A percentile compares a stretch with the other conserved stretches of the same genome.
Evolutionary conservation across 129 eudicot genomes (phyloP).

Genomic region (Arctium minus): DNA sequence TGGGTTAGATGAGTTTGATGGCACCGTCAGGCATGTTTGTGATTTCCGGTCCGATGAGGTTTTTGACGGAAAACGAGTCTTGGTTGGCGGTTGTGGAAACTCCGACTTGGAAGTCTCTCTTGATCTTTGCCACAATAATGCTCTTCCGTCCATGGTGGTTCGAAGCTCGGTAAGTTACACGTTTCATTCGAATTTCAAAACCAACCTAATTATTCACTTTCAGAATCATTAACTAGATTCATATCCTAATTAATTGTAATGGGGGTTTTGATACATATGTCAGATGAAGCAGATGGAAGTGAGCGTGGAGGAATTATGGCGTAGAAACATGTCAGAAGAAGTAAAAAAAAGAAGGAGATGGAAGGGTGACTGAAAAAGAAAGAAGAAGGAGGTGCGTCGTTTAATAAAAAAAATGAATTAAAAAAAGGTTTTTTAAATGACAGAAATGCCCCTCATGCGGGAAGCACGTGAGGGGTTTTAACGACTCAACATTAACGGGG

Average conservation of each 20-base stretch:
- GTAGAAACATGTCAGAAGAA: too few relatives aligned
- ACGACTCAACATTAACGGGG: too few relatives aligned
- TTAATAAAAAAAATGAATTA: too few relatives aligned
- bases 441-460: too few relatives aligned
- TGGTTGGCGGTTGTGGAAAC: slow-evolving; percentile 96
- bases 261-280: too few relatives aligned
- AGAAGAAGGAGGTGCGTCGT: too few relatives aligned
- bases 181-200: neutral
- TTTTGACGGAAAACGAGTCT: slow-evolving; percentile 50
- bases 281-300: too few relatives aligned
- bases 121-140: slow-evolving; percentile 87
- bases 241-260: neutral
- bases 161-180: slow-evolving; percentile 81
- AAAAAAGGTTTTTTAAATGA: too few relatives aligned
- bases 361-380: too few relatives aligned
- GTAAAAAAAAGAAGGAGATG: too few relatives aligned
- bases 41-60: slow-evolving; percentile 76
- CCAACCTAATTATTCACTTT: neutral
- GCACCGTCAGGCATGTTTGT: slow-evolving; percentile 82
- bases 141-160: slow-evolving; percentile 74
- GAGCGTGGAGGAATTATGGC: too few relatives aligned
- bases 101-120: slow-evolving; percentile 97
- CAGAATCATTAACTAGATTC: neutral
- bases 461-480: too few relatives aligned
- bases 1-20: slow-evolving; percentile 66